Percentiles rank a stretch among this genome's conserved stretches.
phyloP scores from a whole-genome alignment of 768 basidiomycete genomes.

The Phylloporus sp. region DNA sequence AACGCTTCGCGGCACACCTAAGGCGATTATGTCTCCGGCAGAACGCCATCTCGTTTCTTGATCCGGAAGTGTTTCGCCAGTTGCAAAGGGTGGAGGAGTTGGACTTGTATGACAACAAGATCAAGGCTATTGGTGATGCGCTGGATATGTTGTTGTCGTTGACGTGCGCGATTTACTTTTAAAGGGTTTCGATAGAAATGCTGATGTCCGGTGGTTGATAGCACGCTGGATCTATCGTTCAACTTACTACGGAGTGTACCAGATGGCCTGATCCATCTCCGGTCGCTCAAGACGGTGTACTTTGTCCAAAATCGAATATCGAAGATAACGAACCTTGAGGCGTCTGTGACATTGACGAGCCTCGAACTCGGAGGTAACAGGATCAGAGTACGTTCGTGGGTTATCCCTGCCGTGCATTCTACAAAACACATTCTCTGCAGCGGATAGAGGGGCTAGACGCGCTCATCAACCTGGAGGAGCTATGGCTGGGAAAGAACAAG shows the following conservation, averaged over 20 bases:
- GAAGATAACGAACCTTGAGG: slow-evolving; percentile 64
- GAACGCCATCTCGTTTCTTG: slow-evolving; percentile 71
- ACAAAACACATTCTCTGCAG: slow-evolving; percentile 38
- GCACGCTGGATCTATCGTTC: slow-evolving; percentile 90
- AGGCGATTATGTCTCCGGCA: slow-evolving; percentile 81
- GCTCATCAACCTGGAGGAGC: slow-evolving; percentile 79
- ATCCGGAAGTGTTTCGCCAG: slow-evolving; percentile 65
- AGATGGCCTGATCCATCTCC: slow-evolving; percentile 53
- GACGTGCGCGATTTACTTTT: slow-evolving; percentile 40
- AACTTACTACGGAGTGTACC: slow-evolving; percentile 79
- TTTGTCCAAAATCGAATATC: slow-evolving; percentile 96
- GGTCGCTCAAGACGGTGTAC: slow-evolving; percentile 72
- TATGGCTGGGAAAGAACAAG: slow-evolving; percentile 99
- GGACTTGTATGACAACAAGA: slow-evolving; percentile 94
- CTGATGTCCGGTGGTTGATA: slow-evolving; percentile 27
- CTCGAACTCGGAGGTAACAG: slow-evolving; percentile 93
- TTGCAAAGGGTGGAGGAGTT: slow-evolving; percentile 78
- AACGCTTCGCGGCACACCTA: slow-evolving; percentile 66
- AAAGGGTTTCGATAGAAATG: neutral
- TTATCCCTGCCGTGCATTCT: neutral
- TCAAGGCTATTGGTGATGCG: slow-evolving; percentile 70
- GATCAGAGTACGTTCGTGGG: slow-evolving; percentile 62
- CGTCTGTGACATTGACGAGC: slow-evolving; percentile 60
- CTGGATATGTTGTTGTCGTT: slow-evolving; percentile 55
- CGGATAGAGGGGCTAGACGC: slow-evolving; percentile 83